A percentile compares a stretch with the other conserved stretches of the same genome.
Conservation (phyloP, 371 early-diverging fungal genomes). For the Zychaea mexicana region DNA sequence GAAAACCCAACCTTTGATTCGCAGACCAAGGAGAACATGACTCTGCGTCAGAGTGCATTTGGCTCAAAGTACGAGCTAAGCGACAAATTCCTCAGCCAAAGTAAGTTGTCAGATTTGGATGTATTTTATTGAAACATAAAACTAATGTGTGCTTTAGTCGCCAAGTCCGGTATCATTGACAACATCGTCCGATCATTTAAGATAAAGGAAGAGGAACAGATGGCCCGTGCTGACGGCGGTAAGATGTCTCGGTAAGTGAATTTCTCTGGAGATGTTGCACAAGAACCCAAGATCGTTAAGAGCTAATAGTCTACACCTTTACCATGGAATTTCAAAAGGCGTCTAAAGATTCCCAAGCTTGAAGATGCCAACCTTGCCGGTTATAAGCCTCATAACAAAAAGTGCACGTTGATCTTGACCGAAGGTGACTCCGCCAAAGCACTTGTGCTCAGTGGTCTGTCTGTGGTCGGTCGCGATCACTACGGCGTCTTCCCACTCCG, state of each 20-base stretch:
- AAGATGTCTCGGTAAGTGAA: conserved; percentile 48
- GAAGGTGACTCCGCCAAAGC: conserved; percentile 99
- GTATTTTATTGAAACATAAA: neutral
- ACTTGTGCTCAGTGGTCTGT: conserved; percentile 93
- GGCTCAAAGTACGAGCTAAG: conserved; percentile 85
- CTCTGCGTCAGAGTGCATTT: conserved; percentile 82
- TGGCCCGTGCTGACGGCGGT: conserved; percentile 95
- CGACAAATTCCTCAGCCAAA: conserved; percentile 78
- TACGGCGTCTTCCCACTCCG: conserved; percentile 99
- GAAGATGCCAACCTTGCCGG: conserved; percentile 99
- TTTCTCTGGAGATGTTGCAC: neutral
- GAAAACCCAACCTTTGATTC: conserved; percentile 99
- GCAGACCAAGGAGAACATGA: conserved; percentile 99
- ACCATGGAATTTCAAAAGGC: conserved; percentile 28
- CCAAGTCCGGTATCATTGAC: conserved; percentile 88
- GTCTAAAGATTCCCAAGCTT: conserved; percentile 93
- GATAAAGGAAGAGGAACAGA: conserved; percentile 82
- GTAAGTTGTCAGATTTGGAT: neutral
- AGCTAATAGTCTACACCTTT: neutral
- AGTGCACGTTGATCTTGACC: conserved; percentile 98
- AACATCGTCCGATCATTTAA: conserved; percentile 80
- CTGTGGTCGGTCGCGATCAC: conserved; percentile 93
- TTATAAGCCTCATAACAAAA: conserved; percentile 61
- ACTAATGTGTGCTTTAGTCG: conserved; percentile 30
- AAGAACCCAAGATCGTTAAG: no score